Conservation (phyloP, 805 yeast species). For the Groenewaldozyma tartarivorans region DNA sequence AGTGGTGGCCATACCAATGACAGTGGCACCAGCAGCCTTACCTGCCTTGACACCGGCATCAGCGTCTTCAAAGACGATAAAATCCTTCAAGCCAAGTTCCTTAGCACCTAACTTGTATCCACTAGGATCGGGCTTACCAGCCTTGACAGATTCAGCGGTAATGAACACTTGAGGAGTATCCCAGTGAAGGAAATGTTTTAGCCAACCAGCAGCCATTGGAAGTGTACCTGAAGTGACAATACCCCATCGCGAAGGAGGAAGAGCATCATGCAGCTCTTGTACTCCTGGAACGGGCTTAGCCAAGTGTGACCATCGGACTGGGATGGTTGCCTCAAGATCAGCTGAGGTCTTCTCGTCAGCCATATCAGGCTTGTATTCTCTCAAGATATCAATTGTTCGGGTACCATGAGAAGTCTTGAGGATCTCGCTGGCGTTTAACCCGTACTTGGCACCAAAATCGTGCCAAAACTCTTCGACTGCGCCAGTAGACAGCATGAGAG, state of each 20-base stretch:
- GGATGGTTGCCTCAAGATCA: slow-evolving; percentile 59
- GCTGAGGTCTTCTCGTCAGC: slow-evolving; percentile 58
- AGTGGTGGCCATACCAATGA: slow-evolving; percentile 77
- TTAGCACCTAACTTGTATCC: slow-evolving; percentile 45
- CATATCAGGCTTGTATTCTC: slow-evolving; percentile 64
- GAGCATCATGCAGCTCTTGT: slow-evolving; percentile 36
- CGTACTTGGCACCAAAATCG: slow-evolving; percentile 58
- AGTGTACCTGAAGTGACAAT: slow-evolving; percentile 80
- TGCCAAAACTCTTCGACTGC: slow-evolving; percentile 81
- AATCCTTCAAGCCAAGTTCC: slow-evolving; percentile 32
- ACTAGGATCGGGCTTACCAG: slow-evolving; percentile 83
- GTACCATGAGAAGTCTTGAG: slow-evolving; percentile 74
- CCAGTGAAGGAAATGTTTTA: slow-evolving; percentile 48
- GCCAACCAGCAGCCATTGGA: slow-evolving; percentile 72
- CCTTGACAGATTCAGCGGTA: slow-evolving; percentile 68
- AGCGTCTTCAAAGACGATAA: slow-evolving; percentile 73
- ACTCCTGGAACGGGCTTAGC: slow-evolving; percentile 76
- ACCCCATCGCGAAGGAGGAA: slow-evolving; percentile 54
- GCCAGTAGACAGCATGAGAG: slow-evolving; percentile 72
- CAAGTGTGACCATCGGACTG: slow-evolving; percentile 59
- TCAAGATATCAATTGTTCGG: slow-evolving; percentile 71
- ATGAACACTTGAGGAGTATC: slow-evolving; percentile 66
- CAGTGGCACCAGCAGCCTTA: slow-evolving; percentile 71
- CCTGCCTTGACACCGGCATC: slow-evolving; percentile 85
- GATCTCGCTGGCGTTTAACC: slow-evolving; percentile 60